Conservation (phyloP, 2,329 filamentous ascomycete genomes). For the Colletotrichum siamense region DNA sequence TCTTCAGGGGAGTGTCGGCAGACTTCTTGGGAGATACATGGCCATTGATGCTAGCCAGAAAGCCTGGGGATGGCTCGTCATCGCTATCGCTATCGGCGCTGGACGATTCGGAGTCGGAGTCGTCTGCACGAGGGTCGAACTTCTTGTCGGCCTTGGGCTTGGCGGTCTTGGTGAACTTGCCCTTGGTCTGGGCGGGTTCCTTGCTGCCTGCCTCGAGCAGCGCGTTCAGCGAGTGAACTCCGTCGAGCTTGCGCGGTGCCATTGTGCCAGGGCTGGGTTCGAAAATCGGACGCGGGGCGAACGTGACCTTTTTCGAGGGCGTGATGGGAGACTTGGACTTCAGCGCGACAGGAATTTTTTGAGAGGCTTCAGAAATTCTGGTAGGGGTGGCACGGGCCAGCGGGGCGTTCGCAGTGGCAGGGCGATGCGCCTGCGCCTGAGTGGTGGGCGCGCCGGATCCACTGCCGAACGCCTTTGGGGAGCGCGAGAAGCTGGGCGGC, state of each 20-base stretch:
- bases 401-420: not conserved
- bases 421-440: not conserved
- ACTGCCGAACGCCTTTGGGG: not conserved
- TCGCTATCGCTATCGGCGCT: constrained; percentile 27
- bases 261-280: constrained; percentile 6
- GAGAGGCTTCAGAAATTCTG: constrained; percentile 1
- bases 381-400: constrained; percentile 15
- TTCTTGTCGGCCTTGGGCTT: constrained; percentile 24
- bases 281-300: not conserved
- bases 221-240: constrained; percentile 15
- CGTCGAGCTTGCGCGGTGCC: constrained; percentile 18
- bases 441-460: not conserved
- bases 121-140: constrained; percentile 21
- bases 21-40: constrained; percentile 2
- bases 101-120: constrained; percentile 26
- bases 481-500: not conserved
- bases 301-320: not conserved
- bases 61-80: not conserved
- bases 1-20: constrained; percentile 14
- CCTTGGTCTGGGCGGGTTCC: not conserved
- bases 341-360: constrained; percentile 17
- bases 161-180: not conserved
- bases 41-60: constrained; percentile 14
- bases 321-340: not conserved
- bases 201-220: constrained; percentile 15